Evolutionary conservation across 768 basidiomycete genomes (phyloP).

Genomic region (Rhodotorula diobovata): DNA sequence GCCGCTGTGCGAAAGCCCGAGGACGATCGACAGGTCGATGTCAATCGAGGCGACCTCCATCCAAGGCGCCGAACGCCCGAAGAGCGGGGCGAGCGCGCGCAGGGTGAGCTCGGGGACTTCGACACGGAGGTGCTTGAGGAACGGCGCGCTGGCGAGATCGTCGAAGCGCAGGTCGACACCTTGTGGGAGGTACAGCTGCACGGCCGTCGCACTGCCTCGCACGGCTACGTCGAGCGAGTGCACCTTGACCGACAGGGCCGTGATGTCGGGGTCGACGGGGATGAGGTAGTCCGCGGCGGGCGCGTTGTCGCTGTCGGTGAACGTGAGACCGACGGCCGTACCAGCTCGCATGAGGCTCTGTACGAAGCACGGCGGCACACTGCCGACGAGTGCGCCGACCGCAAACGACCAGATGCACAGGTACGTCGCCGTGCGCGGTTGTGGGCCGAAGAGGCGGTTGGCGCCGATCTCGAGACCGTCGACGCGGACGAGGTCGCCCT

Average conservation of each 20-base stretch:
- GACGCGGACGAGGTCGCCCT: background rate
- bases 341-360: conserved; percentile 56
- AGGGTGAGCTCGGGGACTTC: conserved; percentile 20
- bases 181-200: conserved; percentile 54
- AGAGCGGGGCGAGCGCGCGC: conserved; percentile 25
- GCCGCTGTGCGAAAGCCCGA: conserved; percentile 62
- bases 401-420: conserved; percentile 87
- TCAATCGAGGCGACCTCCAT: conserved; percentile 38
- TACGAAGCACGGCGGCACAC: conserved; percentile 57
- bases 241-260: conserved; percentile 69
- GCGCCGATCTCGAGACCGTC: conserved; percentile 66
- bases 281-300: conserved; percentile 59
- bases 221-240: conserved; percentile 58
- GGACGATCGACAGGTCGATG: conserved; percentile 53
- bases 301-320: conserved; percentile 69
- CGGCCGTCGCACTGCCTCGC: conserved; percentile 57
- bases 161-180: conserved; percentile 69
- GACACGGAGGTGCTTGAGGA: conserved; percentile 53
- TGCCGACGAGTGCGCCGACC: conserved; percentile 61
- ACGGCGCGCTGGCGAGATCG: conserved; percentile 65
- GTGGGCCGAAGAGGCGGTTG: conserved; percentile 82
- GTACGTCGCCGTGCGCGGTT: conserved; percentile 76
- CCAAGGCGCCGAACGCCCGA: conserved; percentile 21
- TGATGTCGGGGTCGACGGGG: conserved; percentile 75
- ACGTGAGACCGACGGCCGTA: conserved; percentile 64